Percentiles rank a stretch among this genome's conserved stretches.
These are phyloP conservation scores for Viridothelium virens DNA, from an alignment of 495 filamentous ascomycete species.

Conservation along the genomic window DNA sequence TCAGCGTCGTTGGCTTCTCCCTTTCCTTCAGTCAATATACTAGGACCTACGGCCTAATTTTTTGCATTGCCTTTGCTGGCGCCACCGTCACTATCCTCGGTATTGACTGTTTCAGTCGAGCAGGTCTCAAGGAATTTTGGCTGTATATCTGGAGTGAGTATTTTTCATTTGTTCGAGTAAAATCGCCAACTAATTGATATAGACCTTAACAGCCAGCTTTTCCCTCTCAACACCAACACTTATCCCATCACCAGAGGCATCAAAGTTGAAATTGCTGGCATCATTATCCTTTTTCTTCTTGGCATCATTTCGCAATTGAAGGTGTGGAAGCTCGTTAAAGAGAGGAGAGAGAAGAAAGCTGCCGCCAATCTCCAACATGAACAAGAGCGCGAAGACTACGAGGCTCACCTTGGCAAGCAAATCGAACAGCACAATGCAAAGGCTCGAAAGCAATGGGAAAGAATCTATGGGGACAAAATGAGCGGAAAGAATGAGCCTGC, in stretches of 20 bases:
- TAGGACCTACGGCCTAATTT: conserved; percentile 67
- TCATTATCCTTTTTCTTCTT: conserved; percentile 61
- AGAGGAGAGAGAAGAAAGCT: conserved; percentile 56
- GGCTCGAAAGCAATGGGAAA: conserved; percentile 75
- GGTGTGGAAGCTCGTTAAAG: conserved; percentile 80
- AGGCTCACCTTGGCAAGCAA: conserved; percentile 58
- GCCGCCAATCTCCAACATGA: conserved; percentile 49
- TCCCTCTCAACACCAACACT: conserved; percentile 64
- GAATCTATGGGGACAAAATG: conserved; percentile 56
- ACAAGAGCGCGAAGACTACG: conserved; percentile 55
- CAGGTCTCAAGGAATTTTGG: conserved; percentile 93
- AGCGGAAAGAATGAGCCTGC: conserved; percentile 26
- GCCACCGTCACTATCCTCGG: conserved; percentile 71
- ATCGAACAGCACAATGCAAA: conserved; percentile 59
- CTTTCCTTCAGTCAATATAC: conserved; percentile 76
- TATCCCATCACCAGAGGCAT: conserved; percentile 87
- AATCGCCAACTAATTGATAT: conserved; percentile 19
- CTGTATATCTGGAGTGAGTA: conserved; percentile 77
- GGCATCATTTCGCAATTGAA: conserved; percentile 79
- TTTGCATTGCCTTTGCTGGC: conserved; percentile 68
- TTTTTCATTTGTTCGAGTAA: background rate
- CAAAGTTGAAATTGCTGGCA: conserved; percentile 72
- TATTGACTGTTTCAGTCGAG: conserved; percentile 83
- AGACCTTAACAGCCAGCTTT: conserved; percentile 70
- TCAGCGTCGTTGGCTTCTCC: conserved; percentile 58